phyloP scores from a whole-genome alignment of 192 early-diverging fungal genomes.

The Coemansia sp. region DNA sequence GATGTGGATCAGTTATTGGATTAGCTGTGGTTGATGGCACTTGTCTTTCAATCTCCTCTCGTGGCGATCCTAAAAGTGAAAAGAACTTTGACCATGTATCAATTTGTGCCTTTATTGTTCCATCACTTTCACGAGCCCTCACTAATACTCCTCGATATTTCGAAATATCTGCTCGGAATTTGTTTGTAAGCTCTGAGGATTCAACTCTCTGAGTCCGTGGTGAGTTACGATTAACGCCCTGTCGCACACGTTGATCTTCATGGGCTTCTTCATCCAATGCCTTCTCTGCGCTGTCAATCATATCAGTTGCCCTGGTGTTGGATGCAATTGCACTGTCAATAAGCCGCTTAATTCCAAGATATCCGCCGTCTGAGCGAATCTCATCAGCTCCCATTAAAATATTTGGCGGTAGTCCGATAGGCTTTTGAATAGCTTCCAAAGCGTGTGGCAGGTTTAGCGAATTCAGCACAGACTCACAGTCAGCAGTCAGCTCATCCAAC shows the following conservation, averaged over 20 bases:
- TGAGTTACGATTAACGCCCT: conserved; percentile 4
- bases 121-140: conserved; percentile 71
- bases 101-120: conserved; percentile 57
- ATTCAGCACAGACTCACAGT: conserved; percentile 67
- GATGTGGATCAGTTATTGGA: conserved; percentile 59
- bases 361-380: conserved; percentile 70
- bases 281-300: conserved; percentile 61
- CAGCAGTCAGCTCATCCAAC: conserved; percentile 66
- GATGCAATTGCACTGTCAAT: conserved; percentile 61
- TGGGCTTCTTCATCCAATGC: conserved; percentile 40
- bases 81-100: conserved; percentile 43
- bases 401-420: conserved; percentile 69
- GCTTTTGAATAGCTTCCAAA: conserved; percentile 71
- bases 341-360: conserved; percentile 60
- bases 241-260: conserved; percentile 33
- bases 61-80: conserved; percentile 30
- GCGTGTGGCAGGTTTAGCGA: conserved; percentile 70
- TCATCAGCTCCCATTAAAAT: conserved; percentile 73
- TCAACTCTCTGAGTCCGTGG: conserved; percentile 12
- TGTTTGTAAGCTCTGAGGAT: conserved; percentile 40
- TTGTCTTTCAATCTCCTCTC: conserved; percentile 56
- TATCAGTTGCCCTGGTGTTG: conserved; percentile 48
- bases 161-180: conserved; percentile 32
- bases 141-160: conserved; percentile 66
- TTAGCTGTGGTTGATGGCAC: conserved; percentile 63